Conservation (phyloP, 1,139 yeast genomes). For the Sugiyamaella japonica region DNA sequence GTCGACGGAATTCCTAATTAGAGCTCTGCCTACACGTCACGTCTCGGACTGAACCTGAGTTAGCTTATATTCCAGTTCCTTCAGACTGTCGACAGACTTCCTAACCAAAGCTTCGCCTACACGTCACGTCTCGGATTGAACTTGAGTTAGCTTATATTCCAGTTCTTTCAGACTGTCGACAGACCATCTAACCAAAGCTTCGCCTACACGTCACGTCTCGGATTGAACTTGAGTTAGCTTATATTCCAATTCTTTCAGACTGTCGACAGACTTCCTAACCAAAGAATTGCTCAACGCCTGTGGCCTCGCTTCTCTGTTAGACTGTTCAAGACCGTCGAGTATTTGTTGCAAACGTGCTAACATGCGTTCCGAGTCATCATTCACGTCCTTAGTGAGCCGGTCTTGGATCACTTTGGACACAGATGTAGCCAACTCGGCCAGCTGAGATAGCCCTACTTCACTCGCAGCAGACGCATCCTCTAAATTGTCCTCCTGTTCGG, state of each 20-base stretch:
- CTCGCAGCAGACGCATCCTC: conserved; percentile 11
- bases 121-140: too few relatives aligned
- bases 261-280: not conserved
- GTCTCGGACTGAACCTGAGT: not conserved
- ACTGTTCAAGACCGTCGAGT: conserved; percentile 1
- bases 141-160: too few relatives aligned
- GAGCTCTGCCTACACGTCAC: too few relatives aligned
- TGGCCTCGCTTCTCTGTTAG: not conserved
- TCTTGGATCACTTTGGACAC: conserved; percentile 14
- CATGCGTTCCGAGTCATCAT: not conserved
- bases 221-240: not conserved
- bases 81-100: not conserved
- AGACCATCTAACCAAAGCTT: too few relatives aligned
- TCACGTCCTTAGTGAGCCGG: not conserved
- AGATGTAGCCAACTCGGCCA: conserved; percentile 6
- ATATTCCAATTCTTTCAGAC: not conserved
- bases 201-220: too few relatives aligned
- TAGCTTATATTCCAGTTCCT: not conserved
- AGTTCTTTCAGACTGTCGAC: not conserved
- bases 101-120: not conserved
- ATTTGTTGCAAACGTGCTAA: conserved; percentile 9
- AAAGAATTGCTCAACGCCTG: conserved; percentile 1
- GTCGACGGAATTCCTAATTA: too few relatives aligned
- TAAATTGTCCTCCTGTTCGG: not conserved
- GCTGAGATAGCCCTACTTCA: conserved; percentile 1